Base-by-base conservation (phyloP, 106 monocot genomes). In the Alisma plantagoaquatica region DNA sequence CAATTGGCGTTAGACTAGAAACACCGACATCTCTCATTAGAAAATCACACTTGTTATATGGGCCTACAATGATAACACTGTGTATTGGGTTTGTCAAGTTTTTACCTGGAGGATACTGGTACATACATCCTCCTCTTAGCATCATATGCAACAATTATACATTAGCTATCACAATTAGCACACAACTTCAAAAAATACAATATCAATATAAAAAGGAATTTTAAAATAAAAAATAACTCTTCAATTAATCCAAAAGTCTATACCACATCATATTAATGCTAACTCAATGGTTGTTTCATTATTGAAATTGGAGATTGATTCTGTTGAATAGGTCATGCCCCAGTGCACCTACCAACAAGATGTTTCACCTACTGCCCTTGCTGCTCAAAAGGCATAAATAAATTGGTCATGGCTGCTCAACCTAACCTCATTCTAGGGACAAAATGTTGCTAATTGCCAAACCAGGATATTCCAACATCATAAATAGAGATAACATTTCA, bases 401-500 rank as follows among this genome's bases (percentile, higher is more conserved):
- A 91, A 46, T 81, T 81, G 1, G 90, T 83, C 62, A 84, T 77
- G 19, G 80, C 80, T 47, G 44, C 79, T 45, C 63, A 73, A 8
- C 72, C 80, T 29, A 84, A 84, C 59, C 90, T 80, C 77, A 84
- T 84, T 20, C 84, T 84, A 60, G 84, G 90, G 46, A 91, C 61
- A 56, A 91, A 65, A n/a, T 70, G 83, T 54, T 84, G 90, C 69
- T 91, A 84, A 69, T 75, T 84, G 29, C 77, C 80, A 60, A 84
- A 91, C 20, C 74, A 83, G 62, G n/a, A n/a, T n/a, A n/a, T n/a
- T n/a, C n/a, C n/a, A n/a, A n/a, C n/a, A n/a, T n/a, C n/a, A n/a
- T n/a, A n/a, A n/a, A n/a, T n/a, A n/a, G n/a, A n/a, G n/a, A n/a
- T n/a, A n/a, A n/a, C n/a, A n/a, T n/a, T n/a, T n/a, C n/a, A n/a